These are phyloP conservation scores for Cydonia oblonga DNA, from an alignment of 331 rosid genomes.

Conservation along the genomic window DNA sequence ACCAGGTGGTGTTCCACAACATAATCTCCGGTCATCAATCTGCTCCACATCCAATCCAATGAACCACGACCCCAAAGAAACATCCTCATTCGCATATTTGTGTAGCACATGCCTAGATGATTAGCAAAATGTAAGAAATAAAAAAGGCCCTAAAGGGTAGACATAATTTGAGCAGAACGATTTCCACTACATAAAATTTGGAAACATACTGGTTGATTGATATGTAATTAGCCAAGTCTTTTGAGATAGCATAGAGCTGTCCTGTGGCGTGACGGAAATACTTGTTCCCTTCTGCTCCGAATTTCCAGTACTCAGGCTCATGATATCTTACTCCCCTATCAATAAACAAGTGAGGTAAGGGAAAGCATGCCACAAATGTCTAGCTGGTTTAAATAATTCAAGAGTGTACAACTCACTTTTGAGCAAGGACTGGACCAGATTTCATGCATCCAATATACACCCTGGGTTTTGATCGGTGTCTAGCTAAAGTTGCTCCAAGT, in stretches of 20 bases:
- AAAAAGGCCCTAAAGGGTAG: neutral
- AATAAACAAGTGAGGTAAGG: neutral
- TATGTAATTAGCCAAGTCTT: conserved; percentile 40
- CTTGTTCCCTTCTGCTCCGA: conserved; percentile 52
- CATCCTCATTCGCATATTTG: conserved; percentile 47
- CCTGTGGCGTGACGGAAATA: conserved; percentile 62
- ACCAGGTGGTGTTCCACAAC: conserved; percentile 66
- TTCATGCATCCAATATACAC: conserved; percentile 58
- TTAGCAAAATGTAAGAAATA: neutral
- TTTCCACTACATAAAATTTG: neutral
- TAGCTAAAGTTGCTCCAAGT: conserved; percentile 44
- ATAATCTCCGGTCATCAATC: conserved; percentile 49
- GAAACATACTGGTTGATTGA: conserved; percentile 40
- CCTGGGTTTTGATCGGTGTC: conserved; percentile 33
- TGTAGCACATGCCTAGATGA: conserved; percentile 46
- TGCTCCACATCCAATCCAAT: conserved; percentile 52
- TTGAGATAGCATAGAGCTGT: conserved; percentile 49
- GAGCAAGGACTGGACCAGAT: conserved; percentile 56
- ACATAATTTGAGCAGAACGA: neutral
- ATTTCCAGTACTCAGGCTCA: conserved; percentile 57
- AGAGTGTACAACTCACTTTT: conserved; percentile 24
- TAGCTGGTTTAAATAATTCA: neutral
- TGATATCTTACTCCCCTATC: conserved; percentile 51
- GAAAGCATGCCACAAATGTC: neutral
- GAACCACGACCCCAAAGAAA: conserved; percentile 50